Conservation (phyloP, 2,329 filamentous ascomycete genomes). For the Trichoderma simmonsii region DNA sequence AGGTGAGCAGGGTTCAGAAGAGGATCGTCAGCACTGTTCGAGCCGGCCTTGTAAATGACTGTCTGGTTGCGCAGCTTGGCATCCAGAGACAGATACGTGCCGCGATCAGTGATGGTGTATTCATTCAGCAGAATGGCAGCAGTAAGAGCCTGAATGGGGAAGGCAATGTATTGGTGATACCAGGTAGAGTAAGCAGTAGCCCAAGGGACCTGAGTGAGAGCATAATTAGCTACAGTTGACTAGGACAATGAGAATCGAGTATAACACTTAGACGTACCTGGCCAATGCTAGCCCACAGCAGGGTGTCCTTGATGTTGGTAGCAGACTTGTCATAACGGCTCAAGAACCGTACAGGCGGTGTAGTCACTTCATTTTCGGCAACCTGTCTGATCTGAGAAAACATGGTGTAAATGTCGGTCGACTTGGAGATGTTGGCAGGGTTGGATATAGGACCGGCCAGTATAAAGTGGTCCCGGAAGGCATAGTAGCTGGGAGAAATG, state of each 20-base stretch:
- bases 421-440: conserved; percentile 32
- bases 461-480: conserved; percentile 47
- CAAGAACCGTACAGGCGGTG: conserved; percentile 39
- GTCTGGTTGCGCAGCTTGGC: conserved; percentile 32
- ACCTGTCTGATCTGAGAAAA: conserved; percentile 35
- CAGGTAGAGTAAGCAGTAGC: conserved; percentile 42
- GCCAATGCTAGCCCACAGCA: conserved; percentile 44
- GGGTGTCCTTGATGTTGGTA: conserved; percentile 47
- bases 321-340: conserved; percentile 48
- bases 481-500: conserved; percentile 32
- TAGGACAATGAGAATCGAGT: conserved; percentile 12
- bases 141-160: conserved; percentile 43
- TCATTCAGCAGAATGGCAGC: conserved; percentile 41
- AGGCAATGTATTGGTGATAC: conserved; percentile 47
- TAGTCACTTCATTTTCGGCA: conserved; percentile 32
- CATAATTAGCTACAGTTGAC: neutral
- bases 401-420: conserved; percentile 31
- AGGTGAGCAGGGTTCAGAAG: conserved; percentile 44
- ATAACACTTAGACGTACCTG: conserved; percentile 26
- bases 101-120: conserved; percentile 47
- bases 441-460: conserved; percentile 39
- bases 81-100: conserved; percentile 42
- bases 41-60: conserved; percentile 36
- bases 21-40: conserved; percentile 35
- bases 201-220: conserved; percentile 36